A percentile compares a stretch with the other conserved stretches of the same genome.
These are phyloP conservation scores for Ichthyophthirius multifiliis DNA, from an alignment of 169 alveolate species.

Conservation along the genomic window DNA sequence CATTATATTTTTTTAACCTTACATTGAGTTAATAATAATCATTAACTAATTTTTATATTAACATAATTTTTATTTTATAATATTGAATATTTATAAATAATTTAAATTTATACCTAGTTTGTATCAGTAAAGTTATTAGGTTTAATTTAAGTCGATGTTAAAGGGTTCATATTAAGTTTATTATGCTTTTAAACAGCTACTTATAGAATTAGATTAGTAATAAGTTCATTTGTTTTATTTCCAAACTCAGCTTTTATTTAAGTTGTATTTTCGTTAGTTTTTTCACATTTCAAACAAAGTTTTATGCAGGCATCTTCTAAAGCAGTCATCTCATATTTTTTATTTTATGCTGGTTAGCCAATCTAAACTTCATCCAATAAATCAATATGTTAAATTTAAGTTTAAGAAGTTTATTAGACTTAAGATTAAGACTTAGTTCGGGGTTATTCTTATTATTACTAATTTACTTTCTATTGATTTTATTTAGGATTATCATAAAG, in stretches of 20 bases:
- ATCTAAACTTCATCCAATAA: neutral
- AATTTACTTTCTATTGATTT: no score
- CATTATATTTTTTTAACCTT: no score
- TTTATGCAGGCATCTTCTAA: neutral
- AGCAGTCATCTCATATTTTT: neutral
- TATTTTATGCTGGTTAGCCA: neutral
- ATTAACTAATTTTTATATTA: no score
- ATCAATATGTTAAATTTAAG: neutral
- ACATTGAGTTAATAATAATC: no score
- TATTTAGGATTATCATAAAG: no score
- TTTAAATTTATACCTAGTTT: neutral
- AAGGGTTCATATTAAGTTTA: conserved; percentile 18
- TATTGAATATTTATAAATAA: no score
- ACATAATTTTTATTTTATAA: no score
- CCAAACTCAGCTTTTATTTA: neutral
- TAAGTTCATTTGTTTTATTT: conserved; percentile 19
- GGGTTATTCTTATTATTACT: no score
- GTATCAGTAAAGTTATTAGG: conserved; percentile 2
- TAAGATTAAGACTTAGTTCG: neutral
- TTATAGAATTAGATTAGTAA: conserved; percentile 7
- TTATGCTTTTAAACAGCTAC: conserved; percentile 37
- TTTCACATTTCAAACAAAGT: neutral
- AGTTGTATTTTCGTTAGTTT: neutral
- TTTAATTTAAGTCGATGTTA: neutral
- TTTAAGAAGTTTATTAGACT: neutral